Percentiles rank a stretch among this genome's conserved stretches.
Conservation (phyloP, 371 early-diverging fungal genomes). For the Syncephalastrum racemosum region DNA sequence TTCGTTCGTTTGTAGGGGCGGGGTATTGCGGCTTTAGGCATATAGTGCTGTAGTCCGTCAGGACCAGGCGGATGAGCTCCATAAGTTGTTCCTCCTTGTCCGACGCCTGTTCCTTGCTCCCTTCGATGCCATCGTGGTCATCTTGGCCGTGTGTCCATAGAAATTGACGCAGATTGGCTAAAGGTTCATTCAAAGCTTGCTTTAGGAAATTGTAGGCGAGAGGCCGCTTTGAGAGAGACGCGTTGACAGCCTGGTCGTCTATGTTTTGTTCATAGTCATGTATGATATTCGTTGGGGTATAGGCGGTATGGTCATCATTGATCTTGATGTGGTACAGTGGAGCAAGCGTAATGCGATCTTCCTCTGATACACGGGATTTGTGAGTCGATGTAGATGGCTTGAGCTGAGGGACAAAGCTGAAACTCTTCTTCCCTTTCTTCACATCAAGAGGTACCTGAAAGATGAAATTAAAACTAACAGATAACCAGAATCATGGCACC, state of each 20-base stretch:
- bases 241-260: slow-evolving; percentile 2
- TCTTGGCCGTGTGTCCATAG: slow-evolving; percentile 9
- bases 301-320: neutral
- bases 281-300: neutral
- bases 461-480: too few species aligned
- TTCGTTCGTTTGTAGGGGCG: slow-evolving; percentile 6
- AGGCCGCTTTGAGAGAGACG: slow-evolving; percentile 1
- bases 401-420: neutral
- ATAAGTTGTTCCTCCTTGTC: too few species aligned
- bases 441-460: too few species aligned
- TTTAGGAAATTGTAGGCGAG: neutral
- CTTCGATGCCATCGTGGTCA: too few species aligned
- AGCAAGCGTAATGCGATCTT: slow-evolving; percentile 1
- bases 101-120: too few species aligned
- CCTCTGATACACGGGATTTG: slow-evolving; percentile 8
- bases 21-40: slow-evolving; percentile 5
- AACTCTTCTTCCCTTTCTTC: too few species aligned
- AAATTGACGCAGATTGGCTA: slow-evolving; percentile 1
- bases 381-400: slow-evolving; percentile 4
- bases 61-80: too few species aligned
- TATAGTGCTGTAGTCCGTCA: slow-evolving; percentile 8
- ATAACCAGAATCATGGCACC: too few species aligned
- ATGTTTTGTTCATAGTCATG: slow-evolving; percentile 10
- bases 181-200: neutral
- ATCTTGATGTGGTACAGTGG: slow-evolving; percentile 9